Evolutionary conservation across 148 eudicot genomes (phyloP).

Genomic region (Simmondsia chinensis): DNA sequence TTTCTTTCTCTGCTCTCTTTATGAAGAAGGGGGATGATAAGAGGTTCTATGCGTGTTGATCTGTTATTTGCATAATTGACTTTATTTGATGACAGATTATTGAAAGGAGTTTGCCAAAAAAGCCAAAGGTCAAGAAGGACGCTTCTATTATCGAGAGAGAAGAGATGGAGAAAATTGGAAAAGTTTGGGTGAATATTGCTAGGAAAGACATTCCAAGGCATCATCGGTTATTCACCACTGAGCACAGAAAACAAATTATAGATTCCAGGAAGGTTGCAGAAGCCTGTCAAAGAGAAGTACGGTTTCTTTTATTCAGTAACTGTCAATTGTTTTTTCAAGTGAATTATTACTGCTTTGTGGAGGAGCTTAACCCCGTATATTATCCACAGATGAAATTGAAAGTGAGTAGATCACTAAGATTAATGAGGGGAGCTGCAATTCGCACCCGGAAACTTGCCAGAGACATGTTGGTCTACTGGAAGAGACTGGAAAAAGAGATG

Average conservation of each 20-base stretch:
- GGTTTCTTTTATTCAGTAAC: conserved; percentile 3
- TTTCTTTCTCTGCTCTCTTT: background rate
- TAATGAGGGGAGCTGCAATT: conserved; percentile 71
- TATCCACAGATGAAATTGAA: conserved; percentile 77
- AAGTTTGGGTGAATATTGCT: conserved; percentile 77
- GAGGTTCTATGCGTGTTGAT: background rate
- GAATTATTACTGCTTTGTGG: conserved; percentile 1
- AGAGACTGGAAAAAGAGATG: conserved; percentile 95
- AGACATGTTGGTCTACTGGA: conserved; percentile 95
- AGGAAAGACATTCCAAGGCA: conserved; percentile 78
- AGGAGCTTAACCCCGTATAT: conserved; percentile 2
- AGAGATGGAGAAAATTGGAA: conserved; percentile 73
- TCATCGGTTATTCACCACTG: conserved; percentile 51
- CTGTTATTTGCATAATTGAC: conserved; percentile 1
- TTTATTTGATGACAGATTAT: conserved; percentile 57
- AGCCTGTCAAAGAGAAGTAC: conserved; percentile 93
- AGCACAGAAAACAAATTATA: conserved; percentile 57
- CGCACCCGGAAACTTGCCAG: conserved; percentile 91
- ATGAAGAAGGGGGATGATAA: conserved; percentile 3
- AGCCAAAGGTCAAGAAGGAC: conserved; percentile 57
- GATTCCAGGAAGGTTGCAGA: conserved; percentile 92
- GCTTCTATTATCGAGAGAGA: conserved; percentile 73
- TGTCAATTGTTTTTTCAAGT: background rate
- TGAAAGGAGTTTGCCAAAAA: conserved; percentile 83
- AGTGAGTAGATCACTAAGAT: conserved; percentile 72